Percentiles rank a stretch among this genome's conserved stretches.
These are phyloP conservation scores for Medicago ruthenica DNA, from an alignment of 306 rosid species.

Conservation along the genomic window DNA sequence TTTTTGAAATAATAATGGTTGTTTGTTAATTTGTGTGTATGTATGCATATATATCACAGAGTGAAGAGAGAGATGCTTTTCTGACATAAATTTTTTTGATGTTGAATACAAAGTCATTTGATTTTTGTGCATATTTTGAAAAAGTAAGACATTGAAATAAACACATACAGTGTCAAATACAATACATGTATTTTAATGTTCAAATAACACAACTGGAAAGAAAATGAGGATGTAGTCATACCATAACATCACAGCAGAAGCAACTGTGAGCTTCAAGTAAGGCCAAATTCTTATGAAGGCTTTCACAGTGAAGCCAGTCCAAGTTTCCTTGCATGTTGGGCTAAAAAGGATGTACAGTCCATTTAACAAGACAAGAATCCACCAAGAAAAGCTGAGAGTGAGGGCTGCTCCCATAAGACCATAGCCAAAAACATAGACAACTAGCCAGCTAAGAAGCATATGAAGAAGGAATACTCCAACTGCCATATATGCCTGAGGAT, in stretches of 20 bases:
- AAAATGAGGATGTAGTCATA: slow-evolving; percentile 31
- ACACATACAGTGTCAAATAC: no score
- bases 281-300: slow-evolving; percentile 80
- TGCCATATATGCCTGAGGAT: slow-evolving; percentile 71
- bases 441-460: slow-evolving; percentile 63
- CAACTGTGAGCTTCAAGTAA: slow-evolving; percentile 70
- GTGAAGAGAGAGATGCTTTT: neutral
- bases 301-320: slow-evolving; percentile 68
- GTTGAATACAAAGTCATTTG: no score
- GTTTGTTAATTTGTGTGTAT: no score
- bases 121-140: no score
- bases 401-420: slow-evolving; percentile 72
- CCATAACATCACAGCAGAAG: slow-evolving; percentile 77
- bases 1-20: neutral
- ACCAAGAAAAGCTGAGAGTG: slow-evolving; percentile 77
- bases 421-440: slow-evolving; percentile 51
- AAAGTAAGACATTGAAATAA: no score
- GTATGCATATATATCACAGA: neutral
- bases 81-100: no score
- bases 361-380: slow-evolving; percentile 61
- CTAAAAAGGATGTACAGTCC: slow-evolving; percentile 65
- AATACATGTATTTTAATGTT: no score
- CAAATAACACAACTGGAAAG: no score
- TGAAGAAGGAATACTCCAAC: slow-evolving; percentile 67
- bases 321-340: slow-evolving; percentile 73